Conservation (phyloP, 371 early-diverging fungal species). For the Mucor mucedo region DNA sequence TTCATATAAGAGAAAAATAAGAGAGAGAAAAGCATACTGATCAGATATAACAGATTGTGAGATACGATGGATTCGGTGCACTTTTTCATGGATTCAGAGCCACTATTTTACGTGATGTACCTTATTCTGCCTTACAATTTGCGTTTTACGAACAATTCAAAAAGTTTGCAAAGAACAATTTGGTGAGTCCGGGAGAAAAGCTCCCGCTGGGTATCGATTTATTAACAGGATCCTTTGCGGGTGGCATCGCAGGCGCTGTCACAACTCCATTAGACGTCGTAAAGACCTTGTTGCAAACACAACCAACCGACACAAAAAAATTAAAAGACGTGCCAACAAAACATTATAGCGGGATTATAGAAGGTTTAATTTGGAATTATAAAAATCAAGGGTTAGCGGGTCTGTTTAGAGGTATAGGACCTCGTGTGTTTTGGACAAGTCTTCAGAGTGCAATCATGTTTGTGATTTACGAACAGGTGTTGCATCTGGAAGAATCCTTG, state of each 20-base stretch:
- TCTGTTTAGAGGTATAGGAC: slow-evolving; percentile 70
- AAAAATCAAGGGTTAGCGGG: slow-evolving; percentile 67
- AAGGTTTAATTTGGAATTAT: slow-evolving; percentile 68
- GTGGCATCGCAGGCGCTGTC: slow-evolving; percentile 70
- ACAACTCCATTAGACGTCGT: slow-evolving; percentile 76
- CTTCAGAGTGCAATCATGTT: slow-evolving; percentile 74
- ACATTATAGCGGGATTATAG: slow-evolving; percentile 68
- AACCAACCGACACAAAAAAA: slow-evolving; percentile 32
- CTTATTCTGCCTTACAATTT: slow-evolving; percentile 76
- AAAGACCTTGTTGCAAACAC: slow-evolving; percentile 77
- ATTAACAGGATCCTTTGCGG: slow-evolving; percentile 66
- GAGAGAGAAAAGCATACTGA: background rate
- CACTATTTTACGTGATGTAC: slow-evolving; percentile 72
- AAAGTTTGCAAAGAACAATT: slow-evolving; percentile 43
- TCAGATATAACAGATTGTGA: slow-evolving; percentile 57
- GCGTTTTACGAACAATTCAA: slow-evolving; percentile 70
- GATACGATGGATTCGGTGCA: slow-evolving; percentile 66
- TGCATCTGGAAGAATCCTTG: slow-evolving; percentile 47
- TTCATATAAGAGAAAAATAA: background rate
- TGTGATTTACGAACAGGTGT: slow-evolving; percentile 69
- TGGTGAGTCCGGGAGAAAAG: slow-evolving; percentile 32
- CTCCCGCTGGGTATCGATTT: slow-evolving; percentile 60
- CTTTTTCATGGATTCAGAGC: slow-evolving; percentile 73
- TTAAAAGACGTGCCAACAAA: slow-evolving; percentile 26
- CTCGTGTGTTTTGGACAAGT: slow-evolving; percentile 71